phyloP scores from a whole-genome alignment of 345 rosid genomes.

The Acer campestre region DNA sequence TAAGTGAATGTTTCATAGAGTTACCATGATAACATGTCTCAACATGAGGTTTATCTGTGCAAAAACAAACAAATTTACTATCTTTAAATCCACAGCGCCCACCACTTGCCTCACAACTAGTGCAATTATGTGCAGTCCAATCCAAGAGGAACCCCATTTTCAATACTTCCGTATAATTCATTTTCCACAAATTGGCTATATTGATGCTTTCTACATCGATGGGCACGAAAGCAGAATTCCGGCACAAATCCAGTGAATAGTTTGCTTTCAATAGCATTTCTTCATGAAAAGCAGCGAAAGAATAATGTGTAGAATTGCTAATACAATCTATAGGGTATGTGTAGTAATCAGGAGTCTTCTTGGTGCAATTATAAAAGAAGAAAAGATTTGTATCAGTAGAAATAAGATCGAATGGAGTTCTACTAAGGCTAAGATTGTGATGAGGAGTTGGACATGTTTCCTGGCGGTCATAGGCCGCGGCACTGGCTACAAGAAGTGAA shows the following conservation, averaged over 20 bases:
- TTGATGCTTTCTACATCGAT: constrained; percentile 19
- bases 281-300: constrained; percentile 43
- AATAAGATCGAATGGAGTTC: constrained; percentile 46
- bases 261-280: not conserved
- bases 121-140: constrained; percentile 18
- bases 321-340: constrained; percentile 36
- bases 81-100: constrained; percentile 26
- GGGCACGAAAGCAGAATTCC: constrained; percentile 28
- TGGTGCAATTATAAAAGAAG: constrained; percentile 51
- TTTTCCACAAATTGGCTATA: not conserved
- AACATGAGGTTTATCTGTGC: constrained; percentile 35
- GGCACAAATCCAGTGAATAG: constrained; percentile 32
- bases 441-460: constrained; percentile 45
- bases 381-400: constrained; percentile 26
- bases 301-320: constrained; percentile 24
- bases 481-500: constrained; percentile 39
- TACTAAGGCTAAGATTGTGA: constrained; percentile 44
- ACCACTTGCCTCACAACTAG: constrained; percentile 15
- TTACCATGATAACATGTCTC: constrained; percentile 53
- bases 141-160: constrained; percentile 56
- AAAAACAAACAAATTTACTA: constrained; percentile 12
- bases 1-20: not conserved
- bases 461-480: constrained; percentile 22
- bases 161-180: constrained; percentile 42
- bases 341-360: not conserved